Conservation (phyloP, 306 rosid genomes). For the Cucurbita argyrosperma region DNA sequence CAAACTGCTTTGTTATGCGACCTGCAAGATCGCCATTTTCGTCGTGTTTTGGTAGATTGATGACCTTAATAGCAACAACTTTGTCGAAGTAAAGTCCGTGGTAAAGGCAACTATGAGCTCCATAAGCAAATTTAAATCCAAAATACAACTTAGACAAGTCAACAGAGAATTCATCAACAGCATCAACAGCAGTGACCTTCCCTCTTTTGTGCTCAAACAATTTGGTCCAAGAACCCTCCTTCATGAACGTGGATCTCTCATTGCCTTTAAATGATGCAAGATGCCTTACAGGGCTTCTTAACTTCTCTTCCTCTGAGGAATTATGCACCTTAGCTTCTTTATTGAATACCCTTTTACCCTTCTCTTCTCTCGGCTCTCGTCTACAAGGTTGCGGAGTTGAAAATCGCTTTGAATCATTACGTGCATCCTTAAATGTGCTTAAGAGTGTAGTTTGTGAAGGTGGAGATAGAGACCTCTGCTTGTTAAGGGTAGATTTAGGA, state of each 20-base stretch:
- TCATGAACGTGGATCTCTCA: conserved; percentile 26
- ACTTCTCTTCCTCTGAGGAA: conserved; percentile 11
- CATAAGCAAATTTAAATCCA: conserved; percentile 78
- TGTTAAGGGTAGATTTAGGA: conserved; percentile 1
- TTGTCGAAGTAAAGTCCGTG: conserved; percentile 62
- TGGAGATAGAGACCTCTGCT: conserved; percentile 79
- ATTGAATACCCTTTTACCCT: neutral
- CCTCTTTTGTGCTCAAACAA: conserved; percentile 57
- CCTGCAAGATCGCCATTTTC: conserved; percentile 42
- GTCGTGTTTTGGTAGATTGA: conserved; percentile 55
- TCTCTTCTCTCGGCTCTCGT: conserved; percentile 21
- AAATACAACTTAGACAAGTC: conserved; percentile 67
- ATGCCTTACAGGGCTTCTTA: conserved; percentile 32
- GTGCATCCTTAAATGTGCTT: conserved; percentile 49
- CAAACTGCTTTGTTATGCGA: conserved; percentile 60
- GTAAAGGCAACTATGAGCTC: conserved; percentile 90
- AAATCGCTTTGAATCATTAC: conserved; percentile 45
- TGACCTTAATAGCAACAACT: conserved; percentile 71
- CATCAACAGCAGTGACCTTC: conserved; percentile 60
- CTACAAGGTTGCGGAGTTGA: conserved; percentile 52
- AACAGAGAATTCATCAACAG: conserved; percentile 51
- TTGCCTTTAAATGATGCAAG: conserved; percentile 25
- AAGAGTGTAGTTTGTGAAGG: conserved; percentile 28
- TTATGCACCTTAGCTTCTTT: conserved; percentile 19
- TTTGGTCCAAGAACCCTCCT: conserved; percentile 60